phyloP scores from a whole-genome alignment of 2,329 filamentous ascomycete genomes.

The Eutypella sp. region DNA sequence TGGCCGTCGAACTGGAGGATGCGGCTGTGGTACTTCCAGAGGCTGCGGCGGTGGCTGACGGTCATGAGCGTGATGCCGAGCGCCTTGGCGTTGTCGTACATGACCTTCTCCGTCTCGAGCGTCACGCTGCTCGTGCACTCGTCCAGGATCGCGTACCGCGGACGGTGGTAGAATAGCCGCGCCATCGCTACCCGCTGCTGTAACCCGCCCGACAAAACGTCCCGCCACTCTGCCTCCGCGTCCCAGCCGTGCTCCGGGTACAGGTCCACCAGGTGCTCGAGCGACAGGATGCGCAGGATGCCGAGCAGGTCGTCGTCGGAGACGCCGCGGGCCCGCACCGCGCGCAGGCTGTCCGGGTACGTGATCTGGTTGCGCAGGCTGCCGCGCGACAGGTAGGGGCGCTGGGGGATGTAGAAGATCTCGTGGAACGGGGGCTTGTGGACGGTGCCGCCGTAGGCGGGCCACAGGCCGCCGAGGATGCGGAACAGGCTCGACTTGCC shows the following conservation, averaged over 20 bases:
- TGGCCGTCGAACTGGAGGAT: slow-evolving; percentile 97
- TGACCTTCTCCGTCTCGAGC: slow-evolving; percentile 85
- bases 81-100: slow-evolving; percentile 95
- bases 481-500: slow-evolving; percentile 95
- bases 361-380: slow-evolving; percentile 95
- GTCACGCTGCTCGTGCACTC: slow-evolving; percentile 97
- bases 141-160: slow-evolving; percentile 91
- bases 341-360: slow-evolving; percentile 83
- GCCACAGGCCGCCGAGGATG: slow-evolving; percentile 94
- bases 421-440: slow-evolving; percentile 86
- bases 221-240: slow-evolving; percentile 92
- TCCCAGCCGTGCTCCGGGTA: slow-evolving; percentile 81
- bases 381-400: slow-evolving; percentile 87
- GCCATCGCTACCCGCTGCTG: slow-evolving; percentile 98
- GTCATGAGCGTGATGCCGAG: slow-evolving; percentile 96
- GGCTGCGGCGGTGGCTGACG: slow-evolving; percentile 80
- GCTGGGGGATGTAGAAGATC: slow-evolving; percentile 97
- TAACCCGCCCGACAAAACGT: slow-evolving; percentile 84
- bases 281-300: slow-evolving; percentile 74
- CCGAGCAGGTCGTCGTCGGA: slow-evolving; percentile 75
- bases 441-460: slow-evolving; percentile 91
- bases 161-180: slow-evolving; percentile 86
- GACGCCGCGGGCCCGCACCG: slow-evolving; percentile 80
- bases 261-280: slow-evolving; percentile 75
- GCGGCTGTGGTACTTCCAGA: slow-evolving; percentile 95